These are phyloP conservation scores for Globisporangium abappressorium DNA, from an alignment of 352 stramenopile genomes.

Conservation along the genomic window DNA sequence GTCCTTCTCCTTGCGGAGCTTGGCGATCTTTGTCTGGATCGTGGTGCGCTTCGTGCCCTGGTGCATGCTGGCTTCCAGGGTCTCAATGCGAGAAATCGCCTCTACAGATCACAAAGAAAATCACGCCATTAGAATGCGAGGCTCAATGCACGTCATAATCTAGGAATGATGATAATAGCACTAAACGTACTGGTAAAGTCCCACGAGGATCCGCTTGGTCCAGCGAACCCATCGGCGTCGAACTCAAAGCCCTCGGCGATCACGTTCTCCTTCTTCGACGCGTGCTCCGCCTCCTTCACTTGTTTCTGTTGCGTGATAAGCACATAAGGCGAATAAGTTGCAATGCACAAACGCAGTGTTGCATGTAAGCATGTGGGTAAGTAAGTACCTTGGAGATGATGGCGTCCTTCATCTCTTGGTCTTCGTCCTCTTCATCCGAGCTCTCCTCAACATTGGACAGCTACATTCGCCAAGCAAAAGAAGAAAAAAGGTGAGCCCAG, in stretches of 20 bases:
- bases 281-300: slow-evolving; percentile 32
- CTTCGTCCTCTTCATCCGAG: slow-evolving; percentile 59
- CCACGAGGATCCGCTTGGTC: slow-evolving; percentile 68
- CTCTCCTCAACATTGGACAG: slow-evolving; percentile 70
- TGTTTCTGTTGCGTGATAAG: slow-evolving; percentile 32
- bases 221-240: slow-evolving; percentile 59
- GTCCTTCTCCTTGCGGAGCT: slow-evolving; percentile 71
- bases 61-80: slow-evolving; percentile 56
- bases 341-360: neutral
- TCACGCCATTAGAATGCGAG: slow-evolving; percentile 2
- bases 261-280: slow-evolving; percentile 44
- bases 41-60: slow-evolving; percentile 74
- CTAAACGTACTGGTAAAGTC: slow-evolving; percentile 71
- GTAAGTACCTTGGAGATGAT: slow-evolving; percentile 54
- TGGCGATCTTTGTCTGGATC: slow-evolving; percentile 86
- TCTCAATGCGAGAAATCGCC: slow-evolving; percentile 82
- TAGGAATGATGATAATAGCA: too few species aligned
- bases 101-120: slow-evolving; percentile 24
- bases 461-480: slow-evolving; percentile 10
- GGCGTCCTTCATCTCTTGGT: slow-evolving; percentile 45
- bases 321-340: neutral
- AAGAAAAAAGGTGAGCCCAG: neutral
- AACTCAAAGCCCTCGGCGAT: slow-evolving; percentile 88
- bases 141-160: neutral
- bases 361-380: too few species aligned